Conservation (phyloP, 2,329 filamentous ascomycete genomes). For the Endothia cerciana region DNA sequence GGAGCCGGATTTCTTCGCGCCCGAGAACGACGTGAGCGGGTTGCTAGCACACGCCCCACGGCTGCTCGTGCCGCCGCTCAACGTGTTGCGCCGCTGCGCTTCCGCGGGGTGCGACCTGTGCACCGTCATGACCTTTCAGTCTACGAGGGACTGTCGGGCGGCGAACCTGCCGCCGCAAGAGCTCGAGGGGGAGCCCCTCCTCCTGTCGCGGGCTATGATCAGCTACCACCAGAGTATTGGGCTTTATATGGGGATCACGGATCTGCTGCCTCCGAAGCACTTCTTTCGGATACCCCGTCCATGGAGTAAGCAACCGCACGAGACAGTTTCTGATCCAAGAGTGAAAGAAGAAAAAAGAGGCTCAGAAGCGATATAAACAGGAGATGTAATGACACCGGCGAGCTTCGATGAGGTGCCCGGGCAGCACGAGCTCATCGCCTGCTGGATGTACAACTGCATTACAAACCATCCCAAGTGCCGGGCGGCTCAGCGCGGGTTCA, state of each 20-base stretch:
- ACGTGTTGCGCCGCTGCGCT: background rate
- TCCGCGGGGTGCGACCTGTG: background rate
- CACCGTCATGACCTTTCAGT: background rate
- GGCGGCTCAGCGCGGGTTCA: conserved; percentile 2
- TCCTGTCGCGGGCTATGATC: background rate
- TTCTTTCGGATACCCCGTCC: background rate
- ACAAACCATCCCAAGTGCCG: conserved; percentile 4
- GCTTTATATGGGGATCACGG: background rate
- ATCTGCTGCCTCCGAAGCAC: background rate
- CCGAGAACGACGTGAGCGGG: background rate
- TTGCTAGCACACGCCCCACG: background rate
- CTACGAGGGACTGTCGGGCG: background rate
- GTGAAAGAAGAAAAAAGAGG: background rate
- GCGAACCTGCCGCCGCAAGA: background rate
- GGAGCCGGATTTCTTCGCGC: background rate
- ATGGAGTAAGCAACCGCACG: background rate
- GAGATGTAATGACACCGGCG: background rate
- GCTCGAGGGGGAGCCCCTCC: background rate
- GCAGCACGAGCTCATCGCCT: conserved; percentile 5
- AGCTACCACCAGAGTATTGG: background rate
- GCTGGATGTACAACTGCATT: conserved; percentile 1
- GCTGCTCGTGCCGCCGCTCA: background rate
- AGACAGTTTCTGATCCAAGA: background rate
- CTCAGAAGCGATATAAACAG: background rate
- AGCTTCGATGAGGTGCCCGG: background rate